These are phyloP conservation scores for Tuber brumale DNA, from an alignment of 495 filamentous ascomycete genomes.

Conservation along the genomic window DNA sequence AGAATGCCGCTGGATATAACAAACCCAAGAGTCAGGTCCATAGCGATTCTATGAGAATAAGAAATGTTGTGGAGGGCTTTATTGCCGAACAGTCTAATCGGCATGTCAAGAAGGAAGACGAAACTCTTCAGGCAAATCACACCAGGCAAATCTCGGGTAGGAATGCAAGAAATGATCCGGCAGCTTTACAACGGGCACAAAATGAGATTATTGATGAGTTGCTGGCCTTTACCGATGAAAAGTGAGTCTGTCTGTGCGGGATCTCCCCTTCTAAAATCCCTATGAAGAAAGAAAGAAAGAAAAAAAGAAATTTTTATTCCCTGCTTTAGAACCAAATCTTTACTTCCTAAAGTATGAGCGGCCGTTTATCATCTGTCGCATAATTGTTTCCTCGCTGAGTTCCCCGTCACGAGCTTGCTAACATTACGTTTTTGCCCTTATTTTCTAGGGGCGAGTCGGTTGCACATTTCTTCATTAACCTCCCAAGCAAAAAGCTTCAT, in stretches of 20 bases:
- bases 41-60: conserved; percentile 37
- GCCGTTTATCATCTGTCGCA: conserved; percentile 3
- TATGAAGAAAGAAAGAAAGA: background rate
- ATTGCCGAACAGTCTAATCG: conserved; percentile 33
- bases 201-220: conserved; percentile 35
- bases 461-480: conserved; percentile 62
- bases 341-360: conserved; percentile 1
- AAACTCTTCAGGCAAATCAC: conserved; percentile 14
- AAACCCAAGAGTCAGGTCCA: conserved; percentile 41
- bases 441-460: conserved; percentile 57
- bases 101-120: conserved; percentile 30
- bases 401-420: conserved; percentile 7
- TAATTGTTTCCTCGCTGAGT: background rate
- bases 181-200: conserved; percentile 30
- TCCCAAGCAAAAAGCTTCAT: conserved; percentile 57
- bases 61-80: conserved; percentile 36
- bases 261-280: background rate
- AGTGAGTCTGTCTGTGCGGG: conserved; percentile 23
- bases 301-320: background rate
- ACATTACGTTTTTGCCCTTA: conserved; percentile 26
- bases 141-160: conserved; percentile 21
- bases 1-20: conserved; percentile 41
- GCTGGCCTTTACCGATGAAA: conserved; percentile 36
- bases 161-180: conserved; percentile 16
- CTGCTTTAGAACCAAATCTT: background rate